Evolutionary conservation across 345 rosid species (phyloP).

Genomic region (Zanthoxylum bungeanum): DNA sequence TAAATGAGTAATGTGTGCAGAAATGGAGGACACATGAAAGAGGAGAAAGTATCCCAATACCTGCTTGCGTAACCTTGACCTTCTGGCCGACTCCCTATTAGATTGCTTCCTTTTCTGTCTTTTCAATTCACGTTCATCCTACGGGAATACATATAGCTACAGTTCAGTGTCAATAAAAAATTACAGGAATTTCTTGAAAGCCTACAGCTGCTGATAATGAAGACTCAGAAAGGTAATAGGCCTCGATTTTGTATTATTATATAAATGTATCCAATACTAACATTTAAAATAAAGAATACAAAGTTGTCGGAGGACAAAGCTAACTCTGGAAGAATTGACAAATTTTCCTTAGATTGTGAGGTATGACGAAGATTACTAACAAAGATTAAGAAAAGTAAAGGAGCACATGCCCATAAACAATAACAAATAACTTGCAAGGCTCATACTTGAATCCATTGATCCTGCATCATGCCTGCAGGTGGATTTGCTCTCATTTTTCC

Average conservation of each 20-base stretch:
- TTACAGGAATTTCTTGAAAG: neutral
- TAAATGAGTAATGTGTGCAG: neutral
- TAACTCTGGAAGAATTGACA: neutral
- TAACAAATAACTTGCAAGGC: conserved; percentile 5
- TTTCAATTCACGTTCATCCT: conserved; percentile 96
- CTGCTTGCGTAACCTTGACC: conserved; percentile 98
- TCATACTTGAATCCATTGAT: conserved; percentile 67
- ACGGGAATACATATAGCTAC: conserved; percentile 14
- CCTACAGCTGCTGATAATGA: neutral
- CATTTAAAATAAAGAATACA: neutral
- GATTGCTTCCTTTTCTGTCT: conserved; percentile 97
- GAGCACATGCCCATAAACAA: neutral
- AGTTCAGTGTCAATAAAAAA: conserved; percentile 3
- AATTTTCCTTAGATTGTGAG: neutral
- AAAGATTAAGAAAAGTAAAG: neutral
- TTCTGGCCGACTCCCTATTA: conserved; percentile 93
- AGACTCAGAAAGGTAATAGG: neutral
- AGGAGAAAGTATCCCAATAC: conserved; percentile 25
- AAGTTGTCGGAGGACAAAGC: neutral
- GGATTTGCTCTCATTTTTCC: conserved; percentile 52
- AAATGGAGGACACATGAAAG: neutral
- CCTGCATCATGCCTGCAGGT: conserved; percentile 43
- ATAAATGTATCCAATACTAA: neutral
- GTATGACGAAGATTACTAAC: neutral
- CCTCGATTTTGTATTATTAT: neutral